A percentile compares a stretch with the other conserved stretches of the same genome.
These are phyloP conservation scores for Styphnolobium japonicum DNA, from an alignment of 306 rosid genomes.

Conservation along the genomic window DNA sequence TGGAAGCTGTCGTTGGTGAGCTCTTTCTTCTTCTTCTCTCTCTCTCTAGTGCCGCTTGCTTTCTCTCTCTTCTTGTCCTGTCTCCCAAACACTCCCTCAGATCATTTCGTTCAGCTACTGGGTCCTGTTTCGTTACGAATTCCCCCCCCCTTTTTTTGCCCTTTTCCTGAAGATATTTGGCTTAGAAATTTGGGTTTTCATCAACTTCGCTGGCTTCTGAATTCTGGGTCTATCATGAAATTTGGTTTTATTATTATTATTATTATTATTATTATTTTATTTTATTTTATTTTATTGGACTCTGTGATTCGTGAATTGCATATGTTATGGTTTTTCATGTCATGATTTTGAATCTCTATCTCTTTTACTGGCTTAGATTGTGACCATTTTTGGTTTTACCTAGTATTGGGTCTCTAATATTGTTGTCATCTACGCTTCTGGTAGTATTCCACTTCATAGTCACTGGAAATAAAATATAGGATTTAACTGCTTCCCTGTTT, in stretches of 20 bases:
- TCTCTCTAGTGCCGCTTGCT: too few relatives aligned
- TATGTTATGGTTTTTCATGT: background rate
- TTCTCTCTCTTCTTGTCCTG: too few relatives aligned
- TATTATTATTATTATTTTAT: too few relatives aligned
- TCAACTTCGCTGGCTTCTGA: background rate
- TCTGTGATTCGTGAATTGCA: background rate
- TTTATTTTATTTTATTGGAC: too few relatives aligned
- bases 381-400: background rate
- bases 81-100: too few relatives aligned
- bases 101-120: slow-evolving; percentile 14
- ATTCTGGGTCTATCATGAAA: background rate
- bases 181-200: slow-evolving; percentile 1
- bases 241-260: too few relatives aligned
- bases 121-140: too few relatives aligned
- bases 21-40: background rate
- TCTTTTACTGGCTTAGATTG: background rate
- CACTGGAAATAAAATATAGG: background rate
- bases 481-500: slow-evolving; percentile 1
- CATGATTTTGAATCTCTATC: background rate
- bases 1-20: slow-evolving; percentile 96
- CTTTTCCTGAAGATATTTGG: too few relatives aligned
- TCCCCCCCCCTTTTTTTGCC: too few relatives aligned
- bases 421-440: background rate
- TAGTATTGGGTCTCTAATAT: background rate
- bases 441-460: background rate